Percentiles rank a stretch among this genome's conserved stretches.
phyloP scores from a whole-genome alignment of 805 yeast genomes.

The Lipomyces sp. region DNA sequence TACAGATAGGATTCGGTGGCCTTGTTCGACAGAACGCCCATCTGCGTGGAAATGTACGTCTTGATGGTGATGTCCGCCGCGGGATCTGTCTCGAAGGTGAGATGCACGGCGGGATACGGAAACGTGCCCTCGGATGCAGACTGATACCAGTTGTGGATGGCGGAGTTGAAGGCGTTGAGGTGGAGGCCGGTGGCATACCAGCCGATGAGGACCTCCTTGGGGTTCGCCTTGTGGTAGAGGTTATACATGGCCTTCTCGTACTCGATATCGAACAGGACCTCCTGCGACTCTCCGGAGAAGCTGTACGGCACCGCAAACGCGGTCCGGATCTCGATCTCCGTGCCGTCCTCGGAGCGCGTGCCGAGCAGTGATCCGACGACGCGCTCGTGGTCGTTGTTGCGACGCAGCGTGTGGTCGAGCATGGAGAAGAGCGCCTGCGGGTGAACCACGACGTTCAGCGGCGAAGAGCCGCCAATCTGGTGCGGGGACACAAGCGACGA shows the following conservation, averaged over 20 bases:
- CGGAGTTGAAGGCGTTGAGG: constrained; percentile 68
- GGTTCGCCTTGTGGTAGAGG: constrained; percentile 71
- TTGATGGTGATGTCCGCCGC: constrained; percentile 53
- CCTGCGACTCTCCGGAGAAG: constrained; percentile 47
- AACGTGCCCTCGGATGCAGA: constrained; percentile 60
- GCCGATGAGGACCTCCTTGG: constrained; percentile 74
- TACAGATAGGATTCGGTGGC: constrained; percentile 54
- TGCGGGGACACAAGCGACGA: constrained; percentile 8
- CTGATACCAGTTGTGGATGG: constrained; percentile 78
- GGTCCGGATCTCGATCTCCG: constrained; percentile 65
- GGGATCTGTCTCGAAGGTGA: constrained; percentile 62
- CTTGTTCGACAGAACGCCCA: constrained; percentile 49
- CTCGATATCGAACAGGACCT: constrained; percentile 68
- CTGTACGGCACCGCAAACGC: constrained; percentile 79
- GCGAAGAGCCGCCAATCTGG: constrained; percentile 17
- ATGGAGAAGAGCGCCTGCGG: constrained; percentile 55
- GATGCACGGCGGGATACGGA: constrained; percentile 75
- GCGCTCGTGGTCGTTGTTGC: constrained; percentile 49
- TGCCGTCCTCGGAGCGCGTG: constrained; percentile 76
- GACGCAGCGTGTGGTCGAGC: constrained; percentile 65
- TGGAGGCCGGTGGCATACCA: constrained; percentile 58
- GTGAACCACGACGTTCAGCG: constrained; percentile 30
- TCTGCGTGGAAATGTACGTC: constrained; percentile 74
- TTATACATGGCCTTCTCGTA: constrained; percentile 68
- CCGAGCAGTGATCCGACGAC: constrained; percentile 83